A percentile compares a stretch with the other conserved stretches of the same genome.
Conservation (phyloP, 371 early-diverging fungal species). For the Basidiobolus heterosporus region DNA sequence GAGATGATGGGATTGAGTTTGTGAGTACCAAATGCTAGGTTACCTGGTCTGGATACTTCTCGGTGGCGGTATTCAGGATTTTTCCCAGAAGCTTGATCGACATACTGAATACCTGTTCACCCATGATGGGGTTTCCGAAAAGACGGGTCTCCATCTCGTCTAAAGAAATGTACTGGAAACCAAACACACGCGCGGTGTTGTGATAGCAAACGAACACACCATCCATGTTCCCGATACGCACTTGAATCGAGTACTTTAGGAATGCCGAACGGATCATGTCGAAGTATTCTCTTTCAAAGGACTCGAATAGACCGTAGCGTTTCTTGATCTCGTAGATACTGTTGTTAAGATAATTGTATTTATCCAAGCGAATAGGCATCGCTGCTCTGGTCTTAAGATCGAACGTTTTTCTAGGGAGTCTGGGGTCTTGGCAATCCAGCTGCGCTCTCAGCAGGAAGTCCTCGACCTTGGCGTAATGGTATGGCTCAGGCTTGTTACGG, state of each 20-base stretch:
- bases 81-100: slow-evolving; percentile 38
- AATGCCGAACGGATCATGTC: slow-evolving; percentile 82
- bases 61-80: slow-evolving; percentile 40
- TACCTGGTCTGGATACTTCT: slow-evolving; percentile 37
- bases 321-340: slow-evolving; percentile 33
- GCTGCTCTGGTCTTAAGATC: slow-evolving; percentile 88
- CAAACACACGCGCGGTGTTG: slow-evolving; percentile 78
- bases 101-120: slow-evolving; percentile 48
- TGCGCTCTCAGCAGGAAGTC: slow-evolving; percentile 76
- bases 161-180: slow-evolving; percentile 82
- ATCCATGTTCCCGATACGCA: slow-evolving; percentile 90
- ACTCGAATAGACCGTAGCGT: slow-evolving; percentile 44
- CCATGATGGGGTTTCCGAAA: slow-evolving; percentile 61
- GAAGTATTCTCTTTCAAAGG: slow-evolving; percentile 85
- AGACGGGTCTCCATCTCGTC: slow-evolving; percentile 71
- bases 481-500: slow-evolving; percentile 9
- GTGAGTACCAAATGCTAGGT: too few species aligned
- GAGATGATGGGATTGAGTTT: too few species aligned
- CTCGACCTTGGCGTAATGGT: slow-evolving; percentile 22
- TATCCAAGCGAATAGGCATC: slow-evolving; percentile 68
- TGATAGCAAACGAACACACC: slow-evolving; percentile 89
- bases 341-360: slow-evolving; percentile 44
- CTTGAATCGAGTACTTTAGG: slow-evolving; percentile 83
- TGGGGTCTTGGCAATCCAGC: slow-evolving; percentile 67
- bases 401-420: slow-evolving; percentile 63